Base-by-base conservation (phyloP, 805 yeast species). In the Wickerhamiella qilinensis region DNA sequence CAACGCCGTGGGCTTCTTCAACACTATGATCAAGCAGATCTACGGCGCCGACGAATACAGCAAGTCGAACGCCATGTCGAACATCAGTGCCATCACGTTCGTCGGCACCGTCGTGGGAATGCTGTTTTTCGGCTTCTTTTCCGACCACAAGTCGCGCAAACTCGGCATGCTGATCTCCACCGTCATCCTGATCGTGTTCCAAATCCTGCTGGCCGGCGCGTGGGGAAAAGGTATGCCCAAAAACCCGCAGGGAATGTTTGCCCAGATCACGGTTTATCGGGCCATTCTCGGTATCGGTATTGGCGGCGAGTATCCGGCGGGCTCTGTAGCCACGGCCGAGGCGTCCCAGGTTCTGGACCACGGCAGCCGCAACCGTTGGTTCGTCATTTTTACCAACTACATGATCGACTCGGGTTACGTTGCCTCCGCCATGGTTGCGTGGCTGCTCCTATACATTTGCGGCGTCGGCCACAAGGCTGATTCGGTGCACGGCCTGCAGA, bases 301-400 rank as follows among this genome's bases (percentile, higher is more conserved):
- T 49, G 97, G 97, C 50, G 86, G 93, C 36, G 97, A 86, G 60
- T 86, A 86, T 55, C 94, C 95, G 35, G 78, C 93, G 12, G 86
- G 94, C 33, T 78, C 94, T 7, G 88, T 86, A 16, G 93, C 93
- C 28, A 83, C 93, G 48, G 85, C 95, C 21, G 96, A 86, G 59
- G 91, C 93, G 30, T 75, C 93, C 34, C 75, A 80, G 40, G 61
- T 72, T 44, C 63, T 85, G 49, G 81, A 86, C 15, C 67, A 73
- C n/a, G 93, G 93, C 41, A 68, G 69, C 43, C 77, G 96, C 64
- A 84, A 86, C 62, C 69, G 95, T 56, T 85, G 79, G 67, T 85
- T 86, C 53, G 70, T 76, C 39, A 75, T 85, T 81, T 86, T 85
- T 59, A 85, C 96, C 31, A 80, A 85, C 57, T 68, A 71, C 51